These are phyloP conservation scores for Narthecium ossifragum DNA, from an alignment of 106 monocot genomes.

Conservation along the genomic window DNA sequence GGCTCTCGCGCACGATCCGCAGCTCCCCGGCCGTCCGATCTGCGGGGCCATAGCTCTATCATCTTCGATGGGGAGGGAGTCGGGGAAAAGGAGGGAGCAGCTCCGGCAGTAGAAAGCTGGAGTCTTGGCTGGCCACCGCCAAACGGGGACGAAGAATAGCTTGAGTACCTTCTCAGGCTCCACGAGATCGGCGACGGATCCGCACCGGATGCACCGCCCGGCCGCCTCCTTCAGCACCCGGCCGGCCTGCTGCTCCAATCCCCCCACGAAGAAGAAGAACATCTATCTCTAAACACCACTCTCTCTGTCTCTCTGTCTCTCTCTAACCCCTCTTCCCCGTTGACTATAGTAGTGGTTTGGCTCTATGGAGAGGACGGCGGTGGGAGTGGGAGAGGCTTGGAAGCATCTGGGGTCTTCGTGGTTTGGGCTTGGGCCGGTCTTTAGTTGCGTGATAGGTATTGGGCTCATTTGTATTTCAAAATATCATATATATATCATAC, in stretches of 20 bases:
- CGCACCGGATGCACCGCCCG: conserved; percentile 59
- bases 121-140: conserved; percentile 39
- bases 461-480: too few species aligned
- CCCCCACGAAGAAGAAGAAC: conserved; percentile 79
- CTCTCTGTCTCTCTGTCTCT: too few species aligned
- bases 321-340: too few species aligned
- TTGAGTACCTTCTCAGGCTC: conserved; percentile 72
- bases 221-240: conserved; percentile 34
- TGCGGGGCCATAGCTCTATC: not conserved
- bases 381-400: too few species aligned
- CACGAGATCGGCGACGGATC: conserved; percentile 48
- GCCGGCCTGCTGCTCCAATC: conserved; percentile 49
- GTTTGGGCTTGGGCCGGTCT: too few species aligned
- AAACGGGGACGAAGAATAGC: conserved; percentile 76
- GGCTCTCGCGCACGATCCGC: conserved; percentile 31
- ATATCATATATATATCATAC: too few species aligned
- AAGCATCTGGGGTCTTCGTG: too few species aligned
- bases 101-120: conserved; percentile 35
- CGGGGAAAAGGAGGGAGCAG: conserved; percentile 44
- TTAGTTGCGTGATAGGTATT: too few species aligned
- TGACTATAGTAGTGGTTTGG: too few species aligned
- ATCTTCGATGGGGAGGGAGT: conserved; percentile 4
- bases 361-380: too few species aligned
- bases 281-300: too few species aligned
- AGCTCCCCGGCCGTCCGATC: conserved; percentile 10